Percentiles rank a stretch among this genome's conserved stretches.
phyloP scores from a whole-genome alignment of 78 protist species.

The Dictyostelium capitatum region DNA sequence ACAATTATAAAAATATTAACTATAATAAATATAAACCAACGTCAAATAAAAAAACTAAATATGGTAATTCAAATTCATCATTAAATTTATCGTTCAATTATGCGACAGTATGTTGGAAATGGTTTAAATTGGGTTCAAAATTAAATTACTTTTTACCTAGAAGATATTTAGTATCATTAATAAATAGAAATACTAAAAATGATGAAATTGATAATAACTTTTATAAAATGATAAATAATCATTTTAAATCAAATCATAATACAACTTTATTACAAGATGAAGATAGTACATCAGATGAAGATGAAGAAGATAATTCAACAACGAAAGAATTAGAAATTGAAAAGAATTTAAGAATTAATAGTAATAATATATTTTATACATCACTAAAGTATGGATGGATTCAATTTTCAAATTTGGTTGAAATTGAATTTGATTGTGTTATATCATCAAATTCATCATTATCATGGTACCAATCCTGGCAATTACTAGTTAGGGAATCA shows the following conservation, averaged over 20 bases:
- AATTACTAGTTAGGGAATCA: background rate
- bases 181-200: background rate
- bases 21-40: background rate
- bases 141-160: background rate
- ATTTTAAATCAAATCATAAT: background rate
- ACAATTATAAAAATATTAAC: background rate
- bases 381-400: background rate
- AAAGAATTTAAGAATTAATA: background rate
- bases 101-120: background rate
- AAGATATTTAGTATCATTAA: background rate
- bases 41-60: background rate
- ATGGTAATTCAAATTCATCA: background rate
- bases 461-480: slow-evolving; percentile 2
- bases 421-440: slow-evolving; percentile 7
- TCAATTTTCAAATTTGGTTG: background rate
- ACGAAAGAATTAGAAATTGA: background rate
- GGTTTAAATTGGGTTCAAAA: background rate
- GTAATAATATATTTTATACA: background rate
- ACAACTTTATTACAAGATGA: too few species aligned
- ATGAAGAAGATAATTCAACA: background rate
- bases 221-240: background rate
- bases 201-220: background rate
- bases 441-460: background rate
- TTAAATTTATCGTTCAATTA: background rate
- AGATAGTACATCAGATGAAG: too few species aligned